A percentile compares a stretch with the other conserved stretches of the same genome.
Evolutionary conservation across 306 rosid species (phyloP).

Genomic region (Herpetospermum pedunculosum): DNA sequence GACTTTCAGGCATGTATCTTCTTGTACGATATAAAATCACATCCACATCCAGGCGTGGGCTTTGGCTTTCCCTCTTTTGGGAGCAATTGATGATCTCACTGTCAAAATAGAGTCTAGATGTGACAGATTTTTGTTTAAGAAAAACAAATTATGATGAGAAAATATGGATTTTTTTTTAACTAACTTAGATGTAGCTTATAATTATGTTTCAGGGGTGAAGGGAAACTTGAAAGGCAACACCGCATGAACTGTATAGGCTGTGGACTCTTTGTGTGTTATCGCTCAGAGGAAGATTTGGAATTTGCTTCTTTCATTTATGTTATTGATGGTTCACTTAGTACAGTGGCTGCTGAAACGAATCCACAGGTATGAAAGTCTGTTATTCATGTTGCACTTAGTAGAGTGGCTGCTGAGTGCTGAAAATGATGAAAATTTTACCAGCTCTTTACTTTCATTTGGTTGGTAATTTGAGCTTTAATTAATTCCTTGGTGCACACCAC

Average conservation of each 20-base stretch:
- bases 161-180: background rate
- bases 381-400: too few species aligned
- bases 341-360: conserved; percentile 97
- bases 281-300: conserved; percentile 68
- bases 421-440: background rate
- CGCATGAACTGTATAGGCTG: conserved; percentile 92
- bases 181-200: background rate
- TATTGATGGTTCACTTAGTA: conserved; percentile 43
- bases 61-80: too few species aligned
- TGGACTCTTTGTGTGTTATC: conserved; percentile 84
- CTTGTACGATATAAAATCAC: too few species aligned
- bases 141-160: background rate
- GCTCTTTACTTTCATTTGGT: background rate
- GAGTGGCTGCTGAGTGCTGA: too few species aligned
- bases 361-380: conserved; percentile 46
- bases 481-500: background rate
- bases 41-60: too few species aligned
- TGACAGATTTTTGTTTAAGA: too few species aligned
- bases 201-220: conserved; percentile 47
- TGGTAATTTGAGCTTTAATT: background rate
- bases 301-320: conserved; percentile 52
- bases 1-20: background rate
- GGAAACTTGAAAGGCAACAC: conserved; percentile 71
- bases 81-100: background rate
- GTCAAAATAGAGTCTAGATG: background rate